Base-by-base conservation (phyloP, 2,329 filamentous ascomycete species). In the Calonectria crousiana region DNA sequence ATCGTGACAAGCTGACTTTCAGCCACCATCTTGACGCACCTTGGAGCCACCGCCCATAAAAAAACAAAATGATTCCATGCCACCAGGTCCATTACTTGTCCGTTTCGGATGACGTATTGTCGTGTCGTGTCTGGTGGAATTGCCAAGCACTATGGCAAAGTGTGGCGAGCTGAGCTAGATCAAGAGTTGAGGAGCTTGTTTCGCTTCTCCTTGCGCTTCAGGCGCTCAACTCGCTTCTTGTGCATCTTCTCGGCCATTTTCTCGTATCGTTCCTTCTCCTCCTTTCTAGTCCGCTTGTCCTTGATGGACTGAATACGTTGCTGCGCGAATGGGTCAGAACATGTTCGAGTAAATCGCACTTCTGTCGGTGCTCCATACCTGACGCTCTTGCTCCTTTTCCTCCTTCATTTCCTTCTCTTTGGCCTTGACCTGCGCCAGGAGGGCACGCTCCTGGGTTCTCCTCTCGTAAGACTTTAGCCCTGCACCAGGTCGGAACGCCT, bases 211-310 rank as follows among this genome's bases (percentile, higher is more conserved):
- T 95, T 94, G 83, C 96, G 92, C 92, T 95, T 98, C 85, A 98
- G 86, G 80, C 97, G 92, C 87, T 99, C 97, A 16, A 98, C 93
- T 75, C 96, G 91, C 90, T 98, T 98, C 86, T 92, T 92, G 88
- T 98, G 96, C 97, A 99, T 98, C 88, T 97, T 98, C 87, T 95
- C 95, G 26, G 95, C 96, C 92, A 99, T 92, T 88, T 96, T 95
- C 85, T 95, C 95, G 83, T 96, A 98, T 79, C 96, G 90, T 82
- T 96, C 95, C 85, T 94, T 95, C 88, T 98, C 97, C 81, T 95
- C 96, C 90, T 98, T 98, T 67, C 93, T 94, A 26, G 92, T 93
- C 79, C 95, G 91, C 85, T 94, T 96, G 77, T 98, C 95, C 82
- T 94, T 96, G 83, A 98, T 94, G 14, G 90, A 90, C 82, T 96